Evolutionary conservation across 2,329 filamentous ascomycete genomes (phyloP).

Genomic region (Aureobasidium subglaciale): DNA sequence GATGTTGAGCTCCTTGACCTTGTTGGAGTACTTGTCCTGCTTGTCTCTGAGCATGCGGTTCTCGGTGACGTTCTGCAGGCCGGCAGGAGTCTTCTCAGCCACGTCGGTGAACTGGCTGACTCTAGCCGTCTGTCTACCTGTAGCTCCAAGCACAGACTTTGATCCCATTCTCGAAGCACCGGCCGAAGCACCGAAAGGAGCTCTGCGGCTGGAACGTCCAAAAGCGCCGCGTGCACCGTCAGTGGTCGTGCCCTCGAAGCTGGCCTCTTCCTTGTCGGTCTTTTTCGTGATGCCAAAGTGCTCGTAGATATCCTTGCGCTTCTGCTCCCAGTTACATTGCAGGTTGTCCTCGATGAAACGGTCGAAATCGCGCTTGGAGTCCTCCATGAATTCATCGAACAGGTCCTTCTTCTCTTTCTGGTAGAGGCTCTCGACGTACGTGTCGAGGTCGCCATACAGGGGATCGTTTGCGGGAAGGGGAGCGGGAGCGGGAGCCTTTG

Average conservation of each 20-base stretch:
- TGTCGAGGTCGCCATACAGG: constrained; percentile 53
- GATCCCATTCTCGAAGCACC: constrained; percentile 57
- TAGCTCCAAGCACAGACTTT: constrained; percentile 79
- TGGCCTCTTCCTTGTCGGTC: constrained; percentile 27
- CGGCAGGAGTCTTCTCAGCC: constrained; percentile 41
- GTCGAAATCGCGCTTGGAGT: constrained; percentile 87
- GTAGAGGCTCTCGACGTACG: constrained; percentile 78
- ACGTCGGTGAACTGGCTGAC: constrained; percentile 34
- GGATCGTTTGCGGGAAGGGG: constrained; percentile 24
- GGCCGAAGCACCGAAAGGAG: constrained; percentile 31
- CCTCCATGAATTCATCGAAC: constrained; percentile 83
- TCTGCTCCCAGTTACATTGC: constrained; percentile 90
- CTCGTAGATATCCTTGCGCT: constrained; percentile 87
- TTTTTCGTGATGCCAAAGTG: constrained; percentile 75
- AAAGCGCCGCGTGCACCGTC: constrained; percentile 38
- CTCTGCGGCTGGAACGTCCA: constrained; percentile 42
- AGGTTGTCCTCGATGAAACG: constrained; percentile 90
- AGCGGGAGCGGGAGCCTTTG: constrained; percentile 25
- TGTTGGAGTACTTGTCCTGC: constrained; percentile 71
- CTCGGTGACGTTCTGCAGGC: constrained; percentile 49
- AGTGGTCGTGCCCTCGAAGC: constrained; percentile 30
- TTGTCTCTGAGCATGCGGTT: constrained; percentile 76
- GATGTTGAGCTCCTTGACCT: constrained; percentile 71
- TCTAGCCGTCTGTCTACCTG: constrained; percentile 47
- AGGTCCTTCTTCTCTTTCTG: constrained; percentile 86